phyloP scores from a whole-genome alignment of 2,329 filamentous ascomycete genomes.

The Botrytis medusae region DNA sequence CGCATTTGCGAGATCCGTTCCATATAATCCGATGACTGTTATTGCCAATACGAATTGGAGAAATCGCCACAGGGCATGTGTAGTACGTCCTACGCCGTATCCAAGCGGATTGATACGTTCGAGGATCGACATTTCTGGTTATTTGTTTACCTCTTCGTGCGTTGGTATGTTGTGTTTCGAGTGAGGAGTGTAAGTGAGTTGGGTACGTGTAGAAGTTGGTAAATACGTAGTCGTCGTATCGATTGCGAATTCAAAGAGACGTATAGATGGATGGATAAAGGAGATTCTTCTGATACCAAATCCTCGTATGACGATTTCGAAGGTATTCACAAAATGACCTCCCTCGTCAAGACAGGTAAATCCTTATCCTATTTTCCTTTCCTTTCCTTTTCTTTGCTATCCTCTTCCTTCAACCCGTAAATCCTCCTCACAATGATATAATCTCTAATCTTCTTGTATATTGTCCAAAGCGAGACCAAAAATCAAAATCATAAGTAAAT shows the following conservation, averaged over 20 bases:
- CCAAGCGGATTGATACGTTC: constrained; percentile 10
- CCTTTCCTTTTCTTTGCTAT: not conserved
- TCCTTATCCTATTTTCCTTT: not conserved
- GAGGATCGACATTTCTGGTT: not conserved
- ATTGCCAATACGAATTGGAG: constrained; percentile 75
- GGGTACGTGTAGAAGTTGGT: not conserved
- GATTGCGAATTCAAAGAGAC: not conserved
- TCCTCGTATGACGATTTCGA: not conserved
- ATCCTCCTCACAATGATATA: not conserved
- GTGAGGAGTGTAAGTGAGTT: not conserved
- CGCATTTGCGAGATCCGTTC: constrained; percentile 61
- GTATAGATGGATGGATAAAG: not conserved
- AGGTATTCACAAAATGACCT: not conserved
- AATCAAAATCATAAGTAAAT: not conserved
- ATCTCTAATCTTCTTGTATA: not conserved
- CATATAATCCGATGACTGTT: constrained; percentile 77
- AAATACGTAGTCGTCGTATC: not conserved
- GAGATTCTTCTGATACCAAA: not conserved
- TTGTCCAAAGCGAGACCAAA: not conserved
- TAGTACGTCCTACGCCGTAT: constrained; percentile 1
- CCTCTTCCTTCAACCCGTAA: not conserved
- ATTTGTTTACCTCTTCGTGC: not conserved
- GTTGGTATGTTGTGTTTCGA: not conserved
- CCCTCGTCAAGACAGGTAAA: not conserved
- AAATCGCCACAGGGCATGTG: constrained; percentile 65